Conservation (phyloP, 345 rosid genomes). For the Ceriops zippeliana region DNA sequence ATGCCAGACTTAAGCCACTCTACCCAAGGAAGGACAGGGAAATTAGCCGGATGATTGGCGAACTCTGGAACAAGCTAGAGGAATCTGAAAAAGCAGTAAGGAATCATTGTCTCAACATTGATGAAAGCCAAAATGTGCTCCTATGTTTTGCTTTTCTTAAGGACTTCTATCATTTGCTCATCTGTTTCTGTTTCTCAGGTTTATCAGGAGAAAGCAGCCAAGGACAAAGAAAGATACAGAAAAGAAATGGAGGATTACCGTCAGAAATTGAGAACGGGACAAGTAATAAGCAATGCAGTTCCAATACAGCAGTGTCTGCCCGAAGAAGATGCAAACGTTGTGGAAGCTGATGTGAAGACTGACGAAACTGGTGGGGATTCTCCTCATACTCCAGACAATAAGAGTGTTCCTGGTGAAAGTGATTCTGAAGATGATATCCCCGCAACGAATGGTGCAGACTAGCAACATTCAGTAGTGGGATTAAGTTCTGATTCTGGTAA, state of each 20-base stretch:
- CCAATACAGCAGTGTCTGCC: slow-evolving; percentile 74
- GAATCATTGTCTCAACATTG: background rate
- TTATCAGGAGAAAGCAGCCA: slow-evolving; percentile 68
- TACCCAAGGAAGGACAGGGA: slow-evolving; percentile 94
- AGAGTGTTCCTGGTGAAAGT: slow-evolving; percentile 47
- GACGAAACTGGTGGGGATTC: slow-evolving; percentile 56
- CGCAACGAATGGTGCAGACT: slow-evolving; percentile 29
- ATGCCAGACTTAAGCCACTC: slow-evolving; percentile 82
- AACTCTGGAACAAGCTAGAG: slow-evolving; percentile 72
- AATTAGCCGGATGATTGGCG: slow-evolving; percentile 91
- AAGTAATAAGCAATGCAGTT: slow-evolving; percentile 56
- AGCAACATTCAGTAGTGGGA: slow-evolving; percentile 24
- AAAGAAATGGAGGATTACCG: slow-evolving; percentile 80
- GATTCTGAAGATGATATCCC: slow-evolving; percentile 43
- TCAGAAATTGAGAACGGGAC: slow-evolving; percentile 59
- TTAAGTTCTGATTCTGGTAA: slow-evolving; percentile 22
- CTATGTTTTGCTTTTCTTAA: background rate
- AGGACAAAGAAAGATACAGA: slow-evolving; percentile 88
- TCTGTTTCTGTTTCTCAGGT: slow-evolving; percentile 5
- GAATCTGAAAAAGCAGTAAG: slow-evolving; percentile 66
- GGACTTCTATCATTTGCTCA: background rate
- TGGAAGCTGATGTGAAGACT: slow-evolving; percentile 40
- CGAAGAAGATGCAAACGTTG: slow-evolving; percentile 40
- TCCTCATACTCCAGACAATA: slow-evolving; percentile 42
- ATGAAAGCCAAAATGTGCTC: too few relatives aligned